Conservation (phyloP, 2,329 filamentous ascomycete genomes). For the Fusarium poae region DNA sequence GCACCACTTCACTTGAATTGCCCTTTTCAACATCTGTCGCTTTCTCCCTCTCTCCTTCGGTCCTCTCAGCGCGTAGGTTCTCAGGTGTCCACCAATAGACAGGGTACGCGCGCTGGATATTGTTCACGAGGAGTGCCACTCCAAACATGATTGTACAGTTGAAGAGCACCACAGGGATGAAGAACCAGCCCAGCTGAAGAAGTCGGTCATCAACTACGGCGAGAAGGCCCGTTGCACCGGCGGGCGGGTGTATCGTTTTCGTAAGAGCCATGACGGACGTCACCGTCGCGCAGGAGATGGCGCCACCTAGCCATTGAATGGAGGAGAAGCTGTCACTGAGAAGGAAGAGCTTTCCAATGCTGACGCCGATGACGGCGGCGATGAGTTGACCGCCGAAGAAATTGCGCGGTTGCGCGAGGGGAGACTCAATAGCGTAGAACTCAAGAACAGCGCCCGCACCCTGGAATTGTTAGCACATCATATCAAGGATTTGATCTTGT, state of each 20-base stretch:
- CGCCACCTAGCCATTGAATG: conserved; percentile 73
- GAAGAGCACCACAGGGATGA: conserved; percentile 73
- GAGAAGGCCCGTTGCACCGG: conserved; percentile 78
- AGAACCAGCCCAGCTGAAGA: conserved; percentile 73
- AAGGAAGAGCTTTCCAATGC: conserved; percentile 74
- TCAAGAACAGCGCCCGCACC: conserved; percentile 82
- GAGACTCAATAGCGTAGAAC: conserved; percentile 78
- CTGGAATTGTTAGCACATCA: conserved; percentile 54
- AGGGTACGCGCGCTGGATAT: conserved; percentile 75
- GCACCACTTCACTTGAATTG: conserved; percentile 23
- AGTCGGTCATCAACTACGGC: conserved; percentile 71
- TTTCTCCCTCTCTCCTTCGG: conserved; percentile 7
- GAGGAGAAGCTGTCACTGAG: conserved; percentile 61
- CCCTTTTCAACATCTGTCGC: conserved; percentile 35
- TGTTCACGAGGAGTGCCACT: conserved; percentile 75
- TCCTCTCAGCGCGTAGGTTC: conserved; percentile 36
- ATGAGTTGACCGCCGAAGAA: conserved; percentile 76
- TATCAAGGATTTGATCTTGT: not conserved
- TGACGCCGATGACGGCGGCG: conserved; percentile 70
- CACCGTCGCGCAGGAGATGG: conserved; percentile 73
- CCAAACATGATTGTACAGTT: conserved; percentile 71
- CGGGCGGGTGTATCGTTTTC: conserved; percentile 79
- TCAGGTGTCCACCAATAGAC: conserved; percentile 76
- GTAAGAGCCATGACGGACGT: conserved; percentile 76
- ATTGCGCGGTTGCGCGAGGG: conserved; percentile 79